These are phyloP conservation scores for Fusarium secorum DNA, from an alignment of 2,329 filamentous ascomycete genomes.

Conservation along the genomic window DNA sequence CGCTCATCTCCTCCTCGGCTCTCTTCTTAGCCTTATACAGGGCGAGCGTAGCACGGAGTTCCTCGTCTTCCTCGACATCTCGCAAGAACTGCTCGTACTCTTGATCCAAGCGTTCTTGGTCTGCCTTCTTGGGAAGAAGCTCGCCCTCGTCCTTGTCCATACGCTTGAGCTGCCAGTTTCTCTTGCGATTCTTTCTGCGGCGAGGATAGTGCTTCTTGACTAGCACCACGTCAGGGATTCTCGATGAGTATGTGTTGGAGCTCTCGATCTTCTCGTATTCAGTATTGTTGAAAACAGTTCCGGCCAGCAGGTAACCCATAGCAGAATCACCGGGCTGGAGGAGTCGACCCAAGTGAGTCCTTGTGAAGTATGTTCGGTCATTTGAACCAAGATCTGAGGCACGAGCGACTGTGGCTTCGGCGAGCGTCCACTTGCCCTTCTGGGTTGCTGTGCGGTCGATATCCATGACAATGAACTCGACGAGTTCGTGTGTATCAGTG, in stretches of 20 bases:
- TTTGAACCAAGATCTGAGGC: slow-evolving; percentile 87
- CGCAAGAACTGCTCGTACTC: slow-evolving; percentile 98
- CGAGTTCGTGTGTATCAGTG: slow-evolving; percentile 82
- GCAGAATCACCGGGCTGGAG: slow-evolving; percentile 90
- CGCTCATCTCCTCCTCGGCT: slow-evolving; percentile 69
- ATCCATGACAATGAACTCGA: slow-evolving; percentile 94
- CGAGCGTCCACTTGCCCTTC: slow-evolving; percentile 83
- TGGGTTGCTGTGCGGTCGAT: slow-evolving; percentile 80
- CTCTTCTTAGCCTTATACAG: slow-evolving; percentile 77
- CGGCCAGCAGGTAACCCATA: slow-evolving; percentile 91
- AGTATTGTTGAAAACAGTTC: slow-evolving; percentile 90
- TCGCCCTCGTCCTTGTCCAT: slow-evolving; percentile 92
- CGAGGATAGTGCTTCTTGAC: slow-evolving; percentile 97
- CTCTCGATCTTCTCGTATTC: slow-evolving; percentile 84
- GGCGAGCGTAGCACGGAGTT: slow-evolving; percentile 82
- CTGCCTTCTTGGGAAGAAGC: slow-evolving; percentile 82
- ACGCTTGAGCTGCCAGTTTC: slow-evolving; percentile 94
- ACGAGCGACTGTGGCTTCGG: slow-evolving; percentile 87
- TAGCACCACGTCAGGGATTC: slow-evolving; percentile 89
- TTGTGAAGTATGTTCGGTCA: slow-evolving; percentile 85
- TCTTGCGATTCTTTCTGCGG: slow-evolving; percentile 79
- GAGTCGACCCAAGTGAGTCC: slow-evolving; percentile 87
- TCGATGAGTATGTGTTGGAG: slow-evolving; percentile 76
- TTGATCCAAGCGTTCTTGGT: slow-evolving; percentile 86
- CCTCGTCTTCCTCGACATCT: slow-evolving; percentile 94